Percentiles rank a stretch among this genome's conserved stretches.
Conservation (phyloP, 2,329 filamentous ascomycete genomes). For the Aspergillus ibericus region DNA sequence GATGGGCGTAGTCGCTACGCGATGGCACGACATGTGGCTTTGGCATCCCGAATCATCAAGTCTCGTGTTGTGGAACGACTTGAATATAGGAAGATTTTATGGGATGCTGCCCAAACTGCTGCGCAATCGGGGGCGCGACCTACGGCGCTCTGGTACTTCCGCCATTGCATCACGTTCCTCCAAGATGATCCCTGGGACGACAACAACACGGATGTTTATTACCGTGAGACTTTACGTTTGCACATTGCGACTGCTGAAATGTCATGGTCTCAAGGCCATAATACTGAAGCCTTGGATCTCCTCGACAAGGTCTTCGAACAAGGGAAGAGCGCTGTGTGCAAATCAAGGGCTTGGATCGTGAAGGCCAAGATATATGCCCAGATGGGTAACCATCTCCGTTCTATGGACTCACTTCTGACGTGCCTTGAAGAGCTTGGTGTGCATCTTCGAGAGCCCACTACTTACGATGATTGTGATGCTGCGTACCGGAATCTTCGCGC, state of each 20-base stretch:
- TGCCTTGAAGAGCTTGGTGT: conserved; percentile 71
- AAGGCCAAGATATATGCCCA: conserved; percentile 77
- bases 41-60: conserved; percentile 73
- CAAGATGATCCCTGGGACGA: conserved; percentile 78
- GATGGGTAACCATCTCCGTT: conserved; percentile 67
- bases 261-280: conserved; percentile 74
- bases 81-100: conserved; percentile 72
- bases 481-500: conserved; percentile 67
- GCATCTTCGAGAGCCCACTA: conserved; percentile 63
- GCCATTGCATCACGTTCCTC: conserved; percentile 72
- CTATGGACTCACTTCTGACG: conserved; percentile 68
- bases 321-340: conserved; percentile 72
- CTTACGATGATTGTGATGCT: conserved; percentile 73
- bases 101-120: conserved; percentile 74
- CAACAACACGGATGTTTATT: conserved; percentile 68
- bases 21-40: conserved; percentile 78
- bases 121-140: conserved; percentile 79
- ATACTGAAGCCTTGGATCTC: conserved; percentile 65
- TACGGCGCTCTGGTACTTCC: conserved; percentile 80
- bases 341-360: conserved; percentile 79
- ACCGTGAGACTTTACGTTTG: conserved; percentile 80
- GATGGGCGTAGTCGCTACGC: conserved; percentile 68
- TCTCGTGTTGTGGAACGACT: conserved; percentile 59
- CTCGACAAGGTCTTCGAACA: conserved; percentile 69
- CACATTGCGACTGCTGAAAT: conserved; percentile 80